Evolutionary conservation across 2,329 filamentous ascomycete species (phyloP).

Genomic region (Ophiostoma montium): DNA sequence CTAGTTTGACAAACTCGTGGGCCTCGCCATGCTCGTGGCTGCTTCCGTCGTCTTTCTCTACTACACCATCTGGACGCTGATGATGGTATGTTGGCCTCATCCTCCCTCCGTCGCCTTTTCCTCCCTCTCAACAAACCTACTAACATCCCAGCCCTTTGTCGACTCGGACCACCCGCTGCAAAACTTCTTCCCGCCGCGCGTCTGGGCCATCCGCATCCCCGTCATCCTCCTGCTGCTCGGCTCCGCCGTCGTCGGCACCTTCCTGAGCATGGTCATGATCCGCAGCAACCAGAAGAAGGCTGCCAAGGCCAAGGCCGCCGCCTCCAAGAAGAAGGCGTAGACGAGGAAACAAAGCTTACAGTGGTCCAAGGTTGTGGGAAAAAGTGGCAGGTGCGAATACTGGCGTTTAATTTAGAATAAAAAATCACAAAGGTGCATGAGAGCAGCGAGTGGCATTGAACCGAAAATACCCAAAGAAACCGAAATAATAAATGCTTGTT

Average conservation of each 20-base stretch:
- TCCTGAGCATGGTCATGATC: slow-evolving; percentile 96
- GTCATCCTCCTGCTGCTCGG: slow-evolving; percentile 90
- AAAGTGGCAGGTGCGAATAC: not conserved
- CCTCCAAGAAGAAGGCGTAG: slow-evolving; percentile 68
- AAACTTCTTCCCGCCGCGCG: slow-evolving; percentile 87
- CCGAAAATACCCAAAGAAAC: too few species aligned
- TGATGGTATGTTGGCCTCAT: slow-evolving; percentile 56
- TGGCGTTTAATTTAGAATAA: too few species aligned
- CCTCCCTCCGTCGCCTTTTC: not conserved
- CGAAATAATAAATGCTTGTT: too few species aligned
- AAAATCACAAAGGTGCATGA: too few species aligned
- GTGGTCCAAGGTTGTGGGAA: not conserved
- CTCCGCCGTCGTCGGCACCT: slow-evolving; percentile 87
- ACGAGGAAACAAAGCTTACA: too few species aligned
- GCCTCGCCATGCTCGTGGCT: slow-evolving; percentile 54
- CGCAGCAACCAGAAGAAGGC: slow-evolving; percentile 96
- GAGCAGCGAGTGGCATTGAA: too few species aligned
- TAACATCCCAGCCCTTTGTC: slow-evolving; percentile 67
- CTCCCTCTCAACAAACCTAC: slow-evolving; percentile 5
- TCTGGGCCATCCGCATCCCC: slow-evolving; percentile 97
- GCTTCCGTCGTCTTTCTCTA: slow-evolving; percentile 56
- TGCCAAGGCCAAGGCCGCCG: slow-evolving; percentile 71
- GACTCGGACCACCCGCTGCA: slow-evolving; percentile 89
- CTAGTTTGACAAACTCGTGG: slow-evolving; percentile 77
- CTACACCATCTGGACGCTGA: slow-evolving; percentile 93